Conservation (phyloP, 768 basidiomycete species). For the Rhodotorula paludigena region DNA sequence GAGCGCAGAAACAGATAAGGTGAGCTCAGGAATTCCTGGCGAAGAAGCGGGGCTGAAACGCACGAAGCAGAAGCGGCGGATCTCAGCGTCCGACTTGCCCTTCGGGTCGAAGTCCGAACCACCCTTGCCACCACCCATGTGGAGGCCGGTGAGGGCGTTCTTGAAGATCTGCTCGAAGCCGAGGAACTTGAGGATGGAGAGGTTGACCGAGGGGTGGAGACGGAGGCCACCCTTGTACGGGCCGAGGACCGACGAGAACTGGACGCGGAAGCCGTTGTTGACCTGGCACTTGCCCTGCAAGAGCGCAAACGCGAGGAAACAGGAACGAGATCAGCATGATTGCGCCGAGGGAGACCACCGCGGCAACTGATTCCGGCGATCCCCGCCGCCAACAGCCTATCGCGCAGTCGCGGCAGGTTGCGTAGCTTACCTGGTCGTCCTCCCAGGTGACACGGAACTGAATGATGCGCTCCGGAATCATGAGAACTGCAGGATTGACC, state of each 20-base stretch:
- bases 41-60: slow-evolving; percentile 27
- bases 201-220: slow-evolving; percentile 71
- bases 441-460: slow-evolving; percentile 70
- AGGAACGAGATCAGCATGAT: not conserved
- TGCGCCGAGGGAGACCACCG: not conserved
- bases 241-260: slow-evolving; percentile 60
- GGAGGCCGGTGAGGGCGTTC: slow-evolving; percentile 69
- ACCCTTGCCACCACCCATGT: slow-evolving; percentile 76
- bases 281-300: slow-evolving; percentile 58
- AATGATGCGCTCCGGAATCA: slow-evolving; percentile 52
- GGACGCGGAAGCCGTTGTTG: slow-evolving; percentile 69
- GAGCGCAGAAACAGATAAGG: slow-evolving; percentile 34
- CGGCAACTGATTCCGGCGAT: not conserved
- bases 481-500: slow-evolving; percentile 46
- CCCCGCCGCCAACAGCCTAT: not conserved
- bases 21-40: not conserved
- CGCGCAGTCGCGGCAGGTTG: no score
- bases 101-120: slow-evolving; percentile 76
- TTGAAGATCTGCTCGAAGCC: slow-evolving; percentile 74
- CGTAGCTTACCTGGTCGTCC: slow-evolving; percentile 51
- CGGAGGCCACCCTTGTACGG: slow-evolving; percentile 64
- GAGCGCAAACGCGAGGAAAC: not conserved
- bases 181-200: slow-evolving; percentile 77
- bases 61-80: slow-evolving; percentile 62
- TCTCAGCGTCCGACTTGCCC: slow-evolving; percentile 70